phyloP scores from a whole-genome alignment of 352 stramenopile species.

The Globisporangium abappressorium region DNA sequence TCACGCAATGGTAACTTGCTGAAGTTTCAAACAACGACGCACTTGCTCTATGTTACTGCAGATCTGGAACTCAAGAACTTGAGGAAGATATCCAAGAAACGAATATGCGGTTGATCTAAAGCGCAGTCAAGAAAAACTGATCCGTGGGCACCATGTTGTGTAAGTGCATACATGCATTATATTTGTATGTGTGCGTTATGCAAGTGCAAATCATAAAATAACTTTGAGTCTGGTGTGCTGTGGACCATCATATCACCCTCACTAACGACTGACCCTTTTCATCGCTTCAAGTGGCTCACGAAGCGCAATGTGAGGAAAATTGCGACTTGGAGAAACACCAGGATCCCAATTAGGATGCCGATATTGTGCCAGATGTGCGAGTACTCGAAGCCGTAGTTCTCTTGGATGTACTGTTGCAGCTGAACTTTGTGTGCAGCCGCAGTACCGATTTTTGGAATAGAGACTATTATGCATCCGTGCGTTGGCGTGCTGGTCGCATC shows the following conservation, averaged over 20 bases:
- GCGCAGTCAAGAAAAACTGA: too few relatives aligned
- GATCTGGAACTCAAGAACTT: too few relatives aligned
- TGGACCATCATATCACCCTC: not conserved
- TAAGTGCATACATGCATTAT: too few relatives aligned
- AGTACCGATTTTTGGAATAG: not conserved
- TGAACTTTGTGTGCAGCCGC: too few relatives aligned
- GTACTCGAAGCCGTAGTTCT: slow-evolving; percentile 29
- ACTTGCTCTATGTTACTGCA: not conserved
- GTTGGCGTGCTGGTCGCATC: not conserved
- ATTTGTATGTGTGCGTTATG: too few relatives aligned
- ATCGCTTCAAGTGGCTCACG: slow-evolving; percentile 53
- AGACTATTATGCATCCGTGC: slow-evolving; percentile 11
- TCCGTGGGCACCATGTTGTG: too few relatives aligned
- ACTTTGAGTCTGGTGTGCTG: not conserved
- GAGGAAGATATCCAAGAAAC: too few relatives aligned
- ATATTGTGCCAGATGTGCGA: slow-evolving; percentile 23
- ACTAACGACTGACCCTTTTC: not conserved
- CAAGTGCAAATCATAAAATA: not conserved
- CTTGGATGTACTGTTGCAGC: too few relatives aligned
- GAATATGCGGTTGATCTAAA: too few relatives aligned
- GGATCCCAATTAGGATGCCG: slow-evolving; percentile 26
- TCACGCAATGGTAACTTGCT: not conserved
- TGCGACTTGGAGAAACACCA: slow-evolving; percentile 27
- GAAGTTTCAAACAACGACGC: not conserved
- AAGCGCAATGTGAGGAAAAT: slow-evolving; percentile 51